Percentiles rank a stretch among this genome's conserved stretches.
These are phyloP conservation scores for Saprolegnia diclina DNA, from an alignment of 352 stramenopile species.

Conservation along the genomic window DNA sequence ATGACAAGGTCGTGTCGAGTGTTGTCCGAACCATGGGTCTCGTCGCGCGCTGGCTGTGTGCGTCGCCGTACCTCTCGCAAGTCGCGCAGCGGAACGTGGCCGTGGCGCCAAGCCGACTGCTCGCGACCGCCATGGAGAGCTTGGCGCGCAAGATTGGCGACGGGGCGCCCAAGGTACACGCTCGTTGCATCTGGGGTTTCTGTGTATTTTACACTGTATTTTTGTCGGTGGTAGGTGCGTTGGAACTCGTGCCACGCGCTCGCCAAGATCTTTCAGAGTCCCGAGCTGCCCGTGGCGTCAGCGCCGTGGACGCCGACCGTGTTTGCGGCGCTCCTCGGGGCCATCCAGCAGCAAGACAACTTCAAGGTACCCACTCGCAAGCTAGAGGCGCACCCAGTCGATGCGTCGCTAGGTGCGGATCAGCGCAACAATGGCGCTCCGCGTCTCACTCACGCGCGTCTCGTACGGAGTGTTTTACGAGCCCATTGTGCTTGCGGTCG, in stretches of 20 bases:
- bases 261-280: conserved; percentile 79
- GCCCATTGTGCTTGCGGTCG: conserved; percentile 48
- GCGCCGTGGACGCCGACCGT: conserved; percentile 69
- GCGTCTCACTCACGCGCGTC: conserved; percentile 57
- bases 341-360: conserved; percentile 81
- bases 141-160: conserved; percentile 69
- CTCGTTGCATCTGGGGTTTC: background rate
- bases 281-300: conserved; percentile 62
- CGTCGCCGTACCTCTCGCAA: conserved; percentile 34
- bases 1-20: conserved; percentile 85
- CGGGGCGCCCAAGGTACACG: conserved; percentile 65
- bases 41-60: conserved; percentile 74
- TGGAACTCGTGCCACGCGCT: conserved; percentile 86
- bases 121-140: conserved; percentile 63
- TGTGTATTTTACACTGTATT: too few species aligned
- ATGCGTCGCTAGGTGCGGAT: conserved; percentile 46
- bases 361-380: conserved; percentile 55
- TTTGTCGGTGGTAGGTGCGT: conserved; percentile 27
- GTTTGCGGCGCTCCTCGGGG: conserved; percentile 68
- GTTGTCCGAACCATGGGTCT: conserved; percentile 73
- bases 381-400: background rate
- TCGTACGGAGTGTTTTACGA: conserved; percentile 72
- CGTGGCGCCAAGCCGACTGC: conserved; percentile 39
- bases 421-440: conserved; percentile 67
- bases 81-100: conserved; percentile 29